A percentile compares a stretch with the other conserved stretches of the same genome.
Evolutionary conservation across 768 basidiomycete genomes (phyloP).

Genomic region (Lyophyllum shimeji): DNA sequence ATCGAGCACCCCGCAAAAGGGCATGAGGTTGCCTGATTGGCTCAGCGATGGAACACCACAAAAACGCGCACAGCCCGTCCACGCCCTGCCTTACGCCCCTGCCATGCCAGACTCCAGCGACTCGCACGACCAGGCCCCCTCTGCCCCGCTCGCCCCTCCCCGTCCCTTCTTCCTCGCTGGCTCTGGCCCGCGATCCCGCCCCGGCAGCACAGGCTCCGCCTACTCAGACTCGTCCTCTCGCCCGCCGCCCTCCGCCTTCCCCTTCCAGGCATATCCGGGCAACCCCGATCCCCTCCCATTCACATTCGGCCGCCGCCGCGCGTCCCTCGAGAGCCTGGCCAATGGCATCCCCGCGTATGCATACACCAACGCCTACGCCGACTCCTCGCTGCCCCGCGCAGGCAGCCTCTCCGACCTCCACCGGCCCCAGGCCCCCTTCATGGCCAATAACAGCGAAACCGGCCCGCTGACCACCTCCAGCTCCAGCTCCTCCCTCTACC

Average conservation of each 20-base stretch:
- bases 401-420: slow-evolving; percentile 28
- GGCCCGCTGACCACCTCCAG: slow-evolving; percentile 46
- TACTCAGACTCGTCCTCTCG: not conserved
- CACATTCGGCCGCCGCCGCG: slow-evolving; percentile 38
- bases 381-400: slow-evolving; percentile 18
- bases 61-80: not conserved
- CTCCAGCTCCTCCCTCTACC: slow-evolving; percentile 38
- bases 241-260: slow-evolving; percentile 39
- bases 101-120: not conserved
- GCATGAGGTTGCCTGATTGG: not conserved
- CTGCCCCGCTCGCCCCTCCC: slow-evolving; percentile 16
- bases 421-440: slow-evolving; percentile 26
- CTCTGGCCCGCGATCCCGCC: too few species aligned
- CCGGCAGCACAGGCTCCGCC: slow-evolving; percentile 19
- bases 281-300: slow-evolving; percentile 61
- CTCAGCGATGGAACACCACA: slow-evolving; percentile 7
- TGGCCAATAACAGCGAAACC: slow-evolving; percentile 13
- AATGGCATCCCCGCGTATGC: slow-evolving; percentile 21
- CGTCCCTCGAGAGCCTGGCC: slow-evolving; percentile 43
- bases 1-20: not conserved
- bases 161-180: slow-evolving; percentile 27
- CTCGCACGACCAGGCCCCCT: not conserved
- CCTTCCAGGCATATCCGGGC: slow-evolving; percentile 64
- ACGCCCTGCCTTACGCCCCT: not conserved
- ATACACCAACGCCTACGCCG: slow-evolving; percentile 18